These are phyloP conservation scores for Cyberlindnera xishuangbannaensis DNA, from an alignment of 805 yeast genomes.

Conservation along the genomic window DNA sequence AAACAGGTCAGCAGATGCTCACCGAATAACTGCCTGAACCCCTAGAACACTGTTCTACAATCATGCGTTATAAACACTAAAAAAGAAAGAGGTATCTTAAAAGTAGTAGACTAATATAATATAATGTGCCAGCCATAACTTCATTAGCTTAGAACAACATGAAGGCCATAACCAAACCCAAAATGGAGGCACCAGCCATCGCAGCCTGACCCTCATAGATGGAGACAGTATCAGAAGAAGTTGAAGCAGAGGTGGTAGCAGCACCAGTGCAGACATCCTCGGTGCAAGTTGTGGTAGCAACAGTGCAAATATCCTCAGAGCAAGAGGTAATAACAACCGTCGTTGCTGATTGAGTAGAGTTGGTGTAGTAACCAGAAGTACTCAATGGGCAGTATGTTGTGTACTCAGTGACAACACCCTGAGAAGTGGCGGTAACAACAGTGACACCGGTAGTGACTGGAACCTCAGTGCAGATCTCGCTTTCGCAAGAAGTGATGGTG, in stretches of 20 bases:
- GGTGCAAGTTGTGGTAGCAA: too few relatives aligned
- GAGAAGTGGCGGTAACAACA: slow-evolving; percentile 16
- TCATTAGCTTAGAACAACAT: slow-evolving; percentile 3
- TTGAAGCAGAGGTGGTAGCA: not conserved
- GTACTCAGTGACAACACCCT: slow-evolving; percentile 6
- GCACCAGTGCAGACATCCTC: too few relatives aligned
- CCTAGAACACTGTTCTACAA: too few relatives aligned
- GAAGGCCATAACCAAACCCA: slow-evolving; percentile 1
- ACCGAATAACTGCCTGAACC: too few relatives aligned
- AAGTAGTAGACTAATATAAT: too few relatives aligned
- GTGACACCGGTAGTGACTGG: slow-evolving; percentile 22
- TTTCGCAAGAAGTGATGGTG: slow-evolving; percentile 9
- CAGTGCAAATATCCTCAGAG: too few relatives aligned
- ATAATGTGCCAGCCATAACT: too few relatives aligned
- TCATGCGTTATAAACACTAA: too few relatives aligned
- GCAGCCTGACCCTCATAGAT: slow-evolving; percentile 6
- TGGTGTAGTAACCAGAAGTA: not conserved
- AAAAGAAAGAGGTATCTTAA: too few relatives aligned
- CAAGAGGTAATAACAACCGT: too few relatives aligned
- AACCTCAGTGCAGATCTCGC: slow-evolving; percentile 23
- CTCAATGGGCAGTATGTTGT: slow-evolving; percentile 10
- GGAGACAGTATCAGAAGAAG: slow-evolving; percentile 2
- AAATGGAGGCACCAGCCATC: slow-evolving; percentile 2
- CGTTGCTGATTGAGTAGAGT: too few relatives aligned
- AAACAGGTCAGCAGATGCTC: too few relatives aligned